phyloP scores from a whole-genome alignment of 1,284 basidiomycete species.

The Ceratobasidium sp. region DNA sequence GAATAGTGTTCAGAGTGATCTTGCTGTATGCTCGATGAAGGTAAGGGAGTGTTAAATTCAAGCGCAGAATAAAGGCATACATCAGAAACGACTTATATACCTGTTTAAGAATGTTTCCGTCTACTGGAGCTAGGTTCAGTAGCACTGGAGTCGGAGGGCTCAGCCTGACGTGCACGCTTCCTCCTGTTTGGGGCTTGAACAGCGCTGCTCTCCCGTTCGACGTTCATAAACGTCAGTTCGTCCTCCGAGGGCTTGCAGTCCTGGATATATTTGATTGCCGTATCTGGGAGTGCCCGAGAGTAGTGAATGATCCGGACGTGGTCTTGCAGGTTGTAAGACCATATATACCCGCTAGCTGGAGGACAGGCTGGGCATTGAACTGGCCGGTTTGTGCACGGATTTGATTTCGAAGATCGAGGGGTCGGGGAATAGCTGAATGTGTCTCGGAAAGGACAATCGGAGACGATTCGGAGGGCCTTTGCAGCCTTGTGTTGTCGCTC shows the following conservation, averaged over 20 bases:
- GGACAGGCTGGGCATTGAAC: background rate
- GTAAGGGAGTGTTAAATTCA: too few species aligned
- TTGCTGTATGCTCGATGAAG: too few species aligned
- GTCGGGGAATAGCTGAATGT: background rate
- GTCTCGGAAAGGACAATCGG: background rate
- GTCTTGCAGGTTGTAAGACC: background rate
- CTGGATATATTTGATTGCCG: background rate
- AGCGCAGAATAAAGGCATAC: too few species aligned
- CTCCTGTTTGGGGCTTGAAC: background rate
- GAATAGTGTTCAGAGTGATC: background rate
- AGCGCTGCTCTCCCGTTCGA: background rate
- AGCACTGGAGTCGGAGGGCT: background rate
- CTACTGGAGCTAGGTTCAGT: background rate
- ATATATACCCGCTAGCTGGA: background rate
- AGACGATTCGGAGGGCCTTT: background rate
- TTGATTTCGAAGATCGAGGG: background rate
- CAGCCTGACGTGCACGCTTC: background rate
- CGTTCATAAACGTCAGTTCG: background rate
- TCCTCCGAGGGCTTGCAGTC: background rate
- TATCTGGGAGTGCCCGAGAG: background rate
- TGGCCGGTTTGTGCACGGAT: slow-evolving; percentile 6
- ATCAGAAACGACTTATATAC: too few species aligned
- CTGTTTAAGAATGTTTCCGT: too few species aligned
- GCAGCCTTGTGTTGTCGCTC: background rate
- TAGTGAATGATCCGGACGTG: background rate